Conservation (phyloP, 257 asterid species). For the Jaltomata sinuosa region DNA sequence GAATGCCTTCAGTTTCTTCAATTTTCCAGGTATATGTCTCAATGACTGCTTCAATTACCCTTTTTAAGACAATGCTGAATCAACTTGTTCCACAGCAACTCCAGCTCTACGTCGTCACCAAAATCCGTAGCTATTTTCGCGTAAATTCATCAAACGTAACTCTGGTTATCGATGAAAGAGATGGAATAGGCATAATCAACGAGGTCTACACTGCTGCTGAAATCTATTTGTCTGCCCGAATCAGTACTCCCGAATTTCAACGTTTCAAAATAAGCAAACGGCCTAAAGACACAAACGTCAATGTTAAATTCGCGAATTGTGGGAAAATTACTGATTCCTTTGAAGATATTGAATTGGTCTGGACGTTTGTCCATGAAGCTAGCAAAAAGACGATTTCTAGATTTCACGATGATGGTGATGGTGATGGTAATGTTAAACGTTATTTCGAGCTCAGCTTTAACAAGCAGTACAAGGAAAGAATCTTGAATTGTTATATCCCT, state of each 20-base stretch:
- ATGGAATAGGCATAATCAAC: slow-evolving; percentile 46
- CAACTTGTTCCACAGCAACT: slow-evolving; percentile 48
- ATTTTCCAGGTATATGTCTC: slow-evolving; percentile 59
- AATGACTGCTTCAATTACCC: slow-evolving; percentile 36
- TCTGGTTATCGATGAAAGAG: slow-evolving; percentile 46
- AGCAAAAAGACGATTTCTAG: slow-evolving; percentile 6
- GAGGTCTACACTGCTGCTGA: slow-evolving; percentile 53
- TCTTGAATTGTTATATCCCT: slow-evolving; percentile 44
- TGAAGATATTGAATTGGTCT: slow-evolving; percentile 30
- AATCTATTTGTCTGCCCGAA: slow-evolving; percentile 38
- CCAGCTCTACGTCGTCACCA: slow-evolving; percentile 19
- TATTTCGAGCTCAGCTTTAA: slow-evolving; percentile 50
- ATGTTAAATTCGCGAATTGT: slow-evolving; percentile 33
- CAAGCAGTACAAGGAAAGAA: slow-evolving; percentile 22
- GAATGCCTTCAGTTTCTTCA: slow-evolving; percentile 47
- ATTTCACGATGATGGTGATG: slow-evolving; percentile 7
- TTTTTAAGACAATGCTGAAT: slow-evolving; percentile 44
- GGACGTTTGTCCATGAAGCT: slow-evolving; percentile 41
- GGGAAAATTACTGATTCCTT: slow-evolving; percentile 34
- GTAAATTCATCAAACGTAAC: slow-evolving; percentile 10
- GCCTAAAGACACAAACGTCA: slow-evolving; percentile 23
- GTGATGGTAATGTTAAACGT: slow-evolving; percentile 15
- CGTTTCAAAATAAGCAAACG: slow-evolving; percentile 50
- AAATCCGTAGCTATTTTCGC: slow-evolving; percentile 23
- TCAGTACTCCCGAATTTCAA: slow-evolving; percentile 26